phyloP scores from a whole-genome alignment of 139 green algal species.

The Tetraselmis chui region DNA sequence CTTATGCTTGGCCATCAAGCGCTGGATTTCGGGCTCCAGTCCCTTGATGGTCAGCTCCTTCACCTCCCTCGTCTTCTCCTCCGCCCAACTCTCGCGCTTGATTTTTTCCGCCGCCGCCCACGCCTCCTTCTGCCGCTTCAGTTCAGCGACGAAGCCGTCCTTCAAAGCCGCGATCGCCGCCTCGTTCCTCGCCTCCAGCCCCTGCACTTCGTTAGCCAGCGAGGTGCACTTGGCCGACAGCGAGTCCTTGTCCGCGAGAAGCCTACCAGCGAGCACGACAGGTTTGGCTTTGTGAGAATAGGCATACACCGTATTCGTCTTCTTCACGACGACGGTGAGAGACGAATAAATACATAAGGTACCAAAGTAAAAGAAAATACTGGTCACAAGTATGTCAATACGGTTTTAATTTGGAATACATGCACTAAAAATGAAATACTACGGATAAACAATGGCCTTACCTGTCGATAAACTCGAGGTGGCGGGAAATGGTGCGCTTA shows the following conservation, averaged over 20 bases:
- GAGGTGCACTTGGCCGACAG: slow-evolving; percentile 17
- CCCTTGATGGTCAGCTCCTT: slow-evolving; percentile 61
- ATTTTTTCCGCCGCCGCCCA: slow-evolving; percentile 40
- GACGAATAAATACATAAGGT: no score
- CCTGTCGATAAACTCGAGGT: slow-evolving; percentile 49
- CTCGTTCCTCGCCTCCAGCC: slow-evolving; percentile 22
- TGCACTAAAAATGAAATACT: no score
- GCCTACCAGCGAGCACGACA: background rate
- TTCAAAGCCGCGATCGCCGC: slow-evolving; percentile 34
- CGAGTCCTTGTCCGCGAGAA: slow-evolving; percentile 51
- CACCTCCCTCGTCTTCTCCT: slow-evolving; percentile 50
- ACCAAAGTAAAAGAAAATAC: no score
- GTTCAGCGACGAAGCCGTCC: slow-evolving; percentile 38
- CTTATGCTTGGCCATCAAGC: slow-evolving; percentile 36
- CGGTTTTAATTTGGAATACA: no score
- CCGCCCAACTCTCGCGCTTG: slow-evolving; percentile 42
- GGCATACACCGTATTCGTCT: no score
- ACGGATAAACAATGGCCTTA: background rate
- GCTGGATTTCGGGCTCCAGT: slow-evolving; percentile 42
- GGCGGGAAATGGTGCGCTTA: slow-evolving; percentile 32
- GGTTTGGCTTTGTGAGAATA: no score
- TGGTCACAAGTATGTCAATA: no score
- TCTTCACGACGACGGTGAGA: no score
- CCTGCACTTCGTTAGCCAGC: slow-evolving; percentile 20
- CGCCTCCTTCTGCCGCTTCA: slow-evolving; percentile 37